Base-by-base conservation (phyloP, 164 flowering plant genomes). In the Berberis thunbergii region DNA sequence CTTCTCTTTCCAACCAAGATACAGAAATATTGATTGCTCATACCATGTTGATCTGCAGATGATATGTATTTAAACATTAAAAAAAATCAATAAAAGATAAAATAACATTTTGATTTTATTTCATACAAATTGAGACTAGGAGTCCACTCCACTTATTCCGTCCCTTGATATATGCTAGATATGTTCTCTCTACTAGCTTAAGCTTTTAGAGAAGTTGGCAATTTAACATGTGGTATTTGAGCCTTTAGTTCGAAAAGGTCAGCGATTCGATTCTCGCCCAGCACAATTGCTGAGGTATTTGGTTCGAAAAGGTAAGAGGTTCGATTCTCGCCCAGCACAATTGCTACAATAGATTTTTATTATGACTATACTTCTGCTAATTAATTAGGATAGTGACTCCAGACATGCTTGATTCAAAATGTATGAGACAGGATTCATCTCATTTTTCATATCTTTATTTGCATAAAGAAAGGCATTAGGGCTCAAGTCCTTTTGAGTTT, bases 31-130 rank as follows among this genome's bases (percentile, higher is more conserved):
- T 10, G 40, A 59, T 0, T 38, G 42, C 26, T 43, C 41, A 26
- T 26, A 40, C n/a, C 44, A 39, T 9, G 63, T n/a, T 49, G 57
- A 66, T 66, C 69, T 66, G 69, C 63, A 59, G 42, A 60, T 26
- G 12, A 38, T 4, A 40, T 0, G 50, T 7, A 2, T 39, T 7
- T 12, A 48, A 41, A 7, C 26, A 4, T 54, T 54, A 56, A 42
- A 7, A 62, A 39, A 44, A 38, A 61, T 38, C 26, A 49, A 11
- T 49, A 1, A 60, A 9, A 7, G 52, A 60, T 2, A 8, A 2
- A 57, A 7, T 41, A 57, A 39, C 43, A 40, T 8, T 6, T 6
- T 41, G 61, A 42, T 42, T 12, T 40, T 8, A 4, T 7, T 6
- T 7, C 6, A 55, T 55, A 11, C 1, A 3, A 1, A 6, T 12